Base-by-base conservation (phyloP, 345 rosid genomes). In the Carallia pectinifolia region DNA sequence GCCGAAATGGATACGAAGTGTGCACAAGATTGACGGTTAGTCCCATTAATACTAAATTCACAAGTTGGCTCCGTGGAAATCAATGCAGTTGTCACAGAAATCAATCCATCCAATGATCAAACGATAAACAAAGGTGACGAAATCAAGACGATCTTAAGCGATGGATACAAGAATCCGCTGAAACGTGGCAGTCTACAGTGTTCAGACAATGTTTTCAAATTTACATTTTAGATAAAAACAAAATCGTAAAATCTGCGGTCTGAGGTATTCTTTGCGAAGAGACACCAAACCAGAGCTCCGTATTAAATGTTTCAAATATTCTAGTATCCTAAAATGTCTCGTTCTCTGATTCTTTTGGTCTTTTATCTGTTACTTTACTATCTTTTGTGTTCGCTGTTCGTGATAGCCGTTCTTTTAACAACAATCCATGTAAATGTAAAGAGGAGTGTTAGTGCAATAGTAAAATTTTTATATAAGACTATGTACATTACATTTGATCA, bases 151-250 rank as follows among this genome's bases (percentile, higher is more conserved):
- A 67, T 55, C 33, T 18, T 13, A 12, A 38, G 52, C 27, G 62
- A 54, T 55, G 70, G 56, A 36, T 55, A 9, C 70, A 67, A 67
- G 62, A 55, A 67, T 12, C 3, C 12, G 29, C 68, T 33, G 39
- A 67, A 56, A 12, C 33, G 37, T 31, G 4, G 16, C 18, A n/a
- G 23, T 66, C 36, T 18, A 1, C 1, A 34, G 1, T 34, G 48
- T n/a, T 18, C 19, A 10, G 16, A 18, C 15, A 5, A 13, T 10
- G 16, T 34, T 52, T 30, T 38, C 47, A 7, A 6, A 18, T 13
- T 29, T 47, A 61, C 29, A 29, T 19, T 62, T 5, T 33, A 33
- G 34, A 33, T 33, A 9, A 36, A 6, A 2, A n/a, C 33, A 16
- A 19, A 12, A 62, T 30, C 33, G 7, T 1, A 37, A 17, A 47